Evolutionary conservation across 139 green algal genomes (phyloP), one percentile per base, ranked within the genome.

Genomic region (Raphidocelis subcapitata): DNA sequence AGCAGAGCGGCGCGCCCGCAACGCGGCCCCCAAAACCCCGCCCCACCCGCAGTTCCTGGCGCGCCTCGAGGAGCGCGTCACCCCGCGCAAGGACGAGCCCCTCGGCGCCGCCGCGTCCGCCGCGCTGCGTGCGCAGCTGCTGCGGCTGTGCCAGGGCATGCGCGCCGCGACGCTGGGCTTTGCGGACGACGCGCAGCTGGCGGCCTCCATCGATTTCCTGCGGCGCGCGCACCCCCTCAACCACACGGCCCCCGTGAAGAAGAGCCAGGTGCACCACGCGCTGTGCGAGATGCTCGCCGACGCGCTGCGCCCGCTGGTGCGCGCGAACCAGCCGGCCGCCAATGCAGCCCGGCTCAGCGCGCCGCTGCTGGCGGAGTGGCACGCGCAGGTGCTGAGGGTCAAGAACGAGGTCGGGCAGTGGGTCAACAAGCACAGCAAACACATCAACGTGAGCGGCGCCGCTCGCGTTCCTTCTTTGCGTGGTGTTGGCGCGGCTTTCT

Each of bases 221-320:
- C 37, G 75, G 28, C 69, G 63, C 26, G 79, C 69, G 21, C 84
- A 93, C 74, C 92, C 92, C 1, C 84, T 96, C 21, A 77, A 65
- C 29, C 80, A 91, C 79, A 82, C 85, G 32, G 88, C 92, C 1
- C 62, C 79, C 12, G 81, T 91, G 41, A 92, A 94, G 68, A 97
- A 97, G 80, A 93, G 81, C 35, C 88, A 95, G 73, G 66, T 83
- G 32, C 83, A 88, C 66, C 86, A 88, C 55, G 77, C 82, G 12
- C 67, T 97, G 23, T 85, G 79, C 51, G 87, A 91, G 62, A 92
- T 96, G 88, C 82, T 97, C 62, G 81, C 89, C 0, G 67, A 71
- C 21, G 81, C 95, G 56, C 81, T 97, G 61, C 62, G 69, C 29
- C 85, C 85, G 32, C 76, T 95, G 60, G 84, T 96, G 63, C 80